Conservation (phyloP, 768 basidiomycete genomes). For the Russula sp. region DNA sequence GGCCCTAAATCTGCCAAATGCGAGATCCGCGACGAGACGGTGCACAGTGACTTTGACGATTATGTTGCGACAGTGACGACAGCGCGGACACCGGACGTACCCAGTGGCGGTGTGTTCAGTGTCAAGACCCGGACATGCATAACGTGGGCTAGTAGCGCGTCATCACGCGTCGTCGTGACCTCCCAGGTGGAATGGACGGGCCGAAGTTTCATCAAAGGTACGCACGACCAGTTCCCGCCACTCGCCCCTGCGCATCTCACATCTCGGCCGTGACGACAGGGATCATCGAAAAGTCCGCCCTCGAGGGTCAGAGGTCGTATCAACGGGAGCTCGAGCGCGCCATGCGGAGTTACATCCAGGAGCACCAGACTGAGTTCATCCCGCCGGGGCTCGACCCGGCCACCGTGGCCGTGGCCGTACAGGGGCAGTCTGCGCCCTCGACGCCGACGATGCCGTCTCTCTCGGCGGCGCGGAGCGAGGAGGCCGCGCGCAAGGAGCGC, state of each 20-base stretch:
- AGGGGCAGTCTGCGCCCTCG: conserved; percentile 29
- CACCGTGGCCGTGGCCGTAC: conserved; percentile 43
- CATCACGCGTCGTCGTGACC: conserved; percentile 77
- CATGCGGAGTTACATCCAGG: conserved; percentile 85
- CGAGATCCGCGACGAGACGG: conserved; percentile 83
- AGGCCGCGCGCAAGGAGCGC: conserved; percentile 44
- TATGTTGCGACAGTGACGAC: conserved; percentile 81
- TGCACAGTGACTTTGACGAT: conserved; percentile 76
- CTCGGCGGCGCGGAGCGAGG: conserved; percentile 30
- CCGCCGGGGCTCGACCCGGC: conserved; percentile 69
- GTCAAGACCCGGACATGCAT: conserved; percentile 95
- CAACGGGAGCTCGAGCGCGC: conserved; percentile 76
- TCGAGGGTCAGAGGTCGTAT: conserved; percentile 89
- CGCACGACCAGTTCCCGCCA: conserved; percentile 17
- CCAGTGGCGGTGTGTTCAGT: conserved; percentile 85
- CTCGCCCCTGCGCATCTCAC: not conserved
- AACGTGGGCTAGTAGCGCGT: conserved; percentile 82
- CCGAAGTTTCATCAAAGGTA: conserved; percentile 93
- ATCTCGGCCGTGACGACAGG: conserved; percentile 40
- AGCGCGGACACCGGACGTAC: conserved; percentile 91
- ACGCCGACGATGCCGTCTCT: conserved; percentile 20
- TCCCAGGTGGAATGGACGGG: conserved; percentile 96
- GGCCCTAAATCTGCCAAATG: conserved; percentile 96
- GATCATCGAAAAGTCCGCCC: conserved; percentile 85
- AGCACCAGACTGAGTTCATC: conserved; percentile 85